Conservation (phyloP, 768 basidiomycete species). For the Dacryopinax primogenitus region DNA sequence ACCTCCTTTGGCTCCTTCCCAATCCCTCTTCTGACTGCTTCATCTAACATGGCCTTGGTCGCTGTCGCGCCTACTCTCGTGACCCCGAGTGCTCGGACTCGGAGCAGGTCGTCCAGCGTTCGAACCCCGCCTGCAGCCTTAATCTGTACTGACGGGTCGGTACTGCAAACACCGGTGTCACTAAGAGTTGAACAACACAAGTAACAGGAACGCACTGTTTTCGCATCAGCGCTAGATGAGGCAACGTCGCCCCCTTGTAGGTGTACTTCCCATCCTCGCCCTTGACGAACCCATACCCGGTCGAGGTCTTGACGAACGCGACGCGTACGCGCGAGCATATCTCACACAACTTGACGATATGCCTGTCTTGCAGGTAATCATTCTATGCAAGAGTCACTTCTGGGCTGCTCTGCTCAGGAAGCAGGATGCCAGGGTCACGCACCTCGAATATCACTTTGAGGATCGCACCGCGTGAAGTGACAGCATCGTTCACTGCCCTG, state of each 20-base stretch:
- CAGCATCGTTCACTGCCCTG: constrained; percentile 19
- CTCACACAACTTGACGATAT: constrained; percentile 17
- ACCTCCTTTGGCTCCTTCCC: constrained; percentile 15
- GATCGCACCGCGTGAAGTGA: constrained; percentile 15
- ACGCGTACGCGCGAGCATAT: constrained; percentile 17
- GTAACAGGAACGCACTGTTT: constrained; percentile 10
- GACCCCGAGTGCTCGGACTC: constrained; percentile 16
- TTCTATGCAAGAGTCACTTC: neutral
- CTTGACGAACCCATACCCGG: constrained; percentile 19
- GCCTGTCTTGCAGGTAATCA: constrained; percentile 16
- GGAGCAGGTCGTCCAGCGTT: constrained; percentile 18
- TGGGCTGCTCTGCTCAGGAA: neutral
- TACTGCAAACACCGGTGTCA: neutral
- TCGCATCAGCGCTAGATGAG: constrained; percentile 17
- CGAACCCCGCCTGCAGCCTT: constrained; percentile 19
- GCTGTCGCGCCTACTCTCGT: constrained; percentile 17
- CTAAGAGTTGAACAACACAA: neutral
- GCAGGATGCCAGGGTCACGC: neutral
- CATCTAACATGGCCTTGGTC: constrained; percentile 15
- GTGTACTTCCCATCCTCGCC: constrained; percentile 14
- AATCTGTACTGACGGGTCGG: constrained; percentile 13
- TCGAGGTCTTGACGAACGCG: constrained; percentile 19
- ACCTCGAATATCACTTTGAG: constrained; percentile 20
- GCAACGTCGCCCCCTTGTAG: constrained; percentile 17
- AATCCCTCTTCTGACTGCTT: constrained; percentile 16